These are phyloP conservation scores for Blumeria graminis DNA, from an alignment of 2,329 filamentous ascomycete species.

Conservation along the genomic window DNA sequence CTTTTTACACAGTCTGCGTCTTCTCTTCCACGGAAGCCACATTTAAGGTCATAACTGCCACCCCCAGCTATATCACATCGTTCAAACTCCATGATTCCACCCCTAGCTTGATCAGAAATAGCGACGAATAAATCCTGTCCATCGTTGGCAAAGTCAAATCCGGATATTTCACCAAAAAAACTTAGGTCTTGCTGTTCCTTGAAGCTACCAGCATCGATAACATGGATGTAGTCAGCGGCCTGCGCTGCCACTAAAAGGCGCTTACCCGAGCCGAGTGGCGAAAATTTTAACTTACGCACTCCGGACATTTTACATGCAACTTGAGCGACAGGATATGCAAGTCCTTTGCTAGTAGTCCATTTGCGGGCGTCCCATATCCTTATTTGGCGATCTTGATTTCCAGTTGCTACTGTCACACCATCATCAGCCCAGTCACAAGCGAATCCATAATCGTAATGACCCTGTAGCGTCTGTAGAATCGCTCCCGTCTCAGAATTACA, in stretches of 20 bases:
- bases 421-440: constrained; percentile 61
- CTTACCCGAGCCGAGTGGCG: constrained; percentile 41
- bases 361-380: constrained; percentile 55
- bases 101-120: constrained; percentile 39
- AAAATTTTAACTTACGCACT: constrained; percentile 46
- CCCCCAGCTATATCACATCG: constrained; percentile 11
- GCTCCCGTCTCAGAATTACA: constrained; percentile 42
- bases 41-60: constrained; percentile 8
- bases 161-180: constrained; percentile 53
- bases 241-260: constrained; percentile 48
- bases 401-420: constrained; percentile 52
- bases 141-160: constrained; percentile 39
- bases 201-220: constrained; percentile 44
- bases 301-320: constrained; percentile 43
- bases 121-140: constrained; percentile 44
- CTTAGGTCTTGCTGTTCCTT: constrained; percentile 43
- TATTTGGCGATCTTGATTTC: constrained; percentile 49
- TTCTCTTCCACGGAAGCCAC: neutral
- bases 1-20: neutral
- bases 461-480: constrained; percentile 29
- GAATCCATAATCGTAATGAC: constrained; percentile 49
- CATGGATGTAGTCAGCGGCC: constrained; percentile 46
- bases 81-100: constrained; percentile 24
- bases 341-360: constrained; percentile 31
- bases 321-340: constrained; percentile 23